Evolutionary conservation across 208 protist genomes (phyloP).

Genomic region (Acanthamoeba royreba): DNA sequence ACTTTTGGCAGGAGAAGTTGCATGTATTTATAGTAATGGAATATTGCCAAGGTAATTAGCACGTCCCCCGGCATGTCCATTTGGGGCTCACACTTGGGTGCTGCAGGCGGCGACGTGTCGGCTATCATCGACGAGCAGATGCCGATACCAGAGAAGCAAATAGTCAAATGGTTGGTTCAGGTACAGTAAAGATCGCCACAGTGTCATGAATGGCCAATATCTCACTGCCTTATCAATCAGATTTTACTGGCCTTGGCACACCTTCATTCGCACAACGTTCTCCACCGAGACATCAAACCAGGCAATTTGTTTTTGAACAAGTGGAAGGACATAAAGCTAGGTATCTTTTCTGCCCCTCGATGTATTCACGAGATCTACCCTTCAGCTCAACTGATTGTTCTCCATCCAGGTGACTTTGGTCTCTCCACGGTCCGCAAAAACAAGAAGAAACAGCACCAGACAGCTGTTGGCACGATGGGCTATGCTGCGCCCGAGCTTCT

Average conservation of each 20-base stretch:
- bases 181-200: background rate
- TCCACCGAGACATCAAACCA: background rate
- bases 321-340: conserved; percentile 15
- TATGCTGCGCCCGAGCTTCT: background rate
- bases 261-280: background rate
- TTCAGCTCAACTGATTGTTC: background rate
- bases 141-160: background rate
- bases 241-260: background rate
- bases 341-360: background rate
- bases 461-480: background rate
- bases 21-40: conserved; percentile 20
- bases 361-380: background rate
- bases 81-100: too few species aligned
- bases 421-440: background rate
- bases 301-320: conserved; percentile 12
- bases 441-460: background rate
- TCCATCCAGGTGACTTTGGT: background rate
- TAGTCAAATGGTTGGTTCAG: background rate
- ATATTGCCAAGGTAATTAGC: background rate
- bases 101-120: background rate
- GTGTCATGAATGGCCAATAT: background rate
- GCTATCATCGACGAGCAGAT: background rate
- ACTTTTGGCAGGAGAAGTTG: conserved; percentile 10
- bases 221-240: background rate
- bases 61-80: too few species aligned